Evolutionary conservation across 768 basidiomycete species (phyloP).

Genomic region (Crepidotus variabilis): DNA sequence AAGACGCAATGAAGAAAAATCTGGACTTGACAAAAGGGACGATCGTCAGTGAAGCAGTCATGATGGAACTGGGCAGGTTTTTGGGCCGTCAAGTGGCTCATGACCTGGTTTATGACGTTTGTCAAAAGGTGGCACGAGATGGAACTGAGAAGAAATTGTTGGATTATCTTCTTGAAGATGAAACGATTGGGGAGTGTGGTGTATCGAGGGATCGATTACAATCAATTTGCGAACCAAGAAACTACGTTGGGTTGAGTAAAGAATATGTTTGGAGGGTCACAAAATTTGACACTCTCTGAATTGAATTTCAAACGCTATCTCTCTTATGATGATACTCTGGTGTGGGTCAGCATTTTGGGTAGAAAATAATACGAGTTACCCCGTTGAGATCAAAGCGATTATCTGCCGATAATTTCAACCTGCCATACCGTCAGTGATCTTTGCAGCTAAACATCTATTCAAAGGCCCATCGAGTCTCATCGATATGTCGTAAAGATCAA

Average conservation of each 20-base stretch:
- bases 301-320: no score
- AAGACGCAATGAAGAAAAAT: constrained; percentile 36
- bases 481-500: not conserved
- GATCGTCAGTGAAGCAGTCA: constrained; percentile 42
- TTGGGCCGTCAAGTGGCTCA: constrained; percentile 43
- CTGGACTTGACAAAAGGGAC: constrained; percentile 34
- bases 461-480: no score
- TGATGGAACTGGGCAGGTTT: constrained; percentile 40
- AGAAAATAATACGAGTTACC: no score
- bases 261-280: constrained; percentile 24
- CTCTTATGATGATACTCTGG: no score
- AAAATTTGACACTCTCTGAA: not conserved
- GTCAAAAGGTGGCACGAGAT: constrained; percentile 22
- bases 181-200: constrained; percentile 21
- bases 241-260: constrained; percentile 34
- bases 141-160: constrained; percentile 23
- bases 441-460: not conserved
- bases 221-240: constrained; percentile 31
- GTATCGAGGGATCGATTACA: constrained; percentile 23
- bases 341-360: no score
- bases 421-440: not conserved
- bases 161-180: constrained; percentile 27
- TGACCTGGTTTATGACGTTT: constrained; percentile 40
- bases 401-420: not conserved
- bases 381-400: not conserved